These are phyloP conservation scores for Amylostereum chailletii DNA, from an alignment of 1,284 basidiomycete genomes.

Conservation along the genomic window DNA sequence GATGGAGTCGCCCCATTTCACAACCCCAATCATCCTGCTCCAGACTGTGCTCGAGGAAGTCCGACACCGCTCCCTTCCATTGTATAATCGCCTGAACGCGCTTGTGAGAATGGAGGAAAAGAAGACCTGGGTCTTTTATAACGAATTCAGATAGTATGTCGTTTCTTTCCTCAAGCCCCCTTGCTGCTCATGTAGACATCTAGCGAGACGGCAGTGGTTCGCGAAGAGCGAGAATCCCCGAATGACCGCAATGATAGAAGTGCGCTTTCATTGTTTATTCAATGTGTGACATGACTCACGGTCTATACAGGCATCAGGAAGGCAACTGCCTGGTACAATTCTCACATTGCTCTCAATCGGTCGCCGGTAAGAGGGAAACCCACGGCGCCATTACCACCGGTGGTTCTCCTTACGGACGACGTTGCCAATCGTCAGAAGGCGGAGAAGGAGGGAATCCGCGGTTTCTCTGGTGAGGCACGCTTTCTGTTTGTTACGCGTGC, in stretches of 20 bases:
- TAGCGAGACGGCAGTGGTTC: constrained; percentile 72
- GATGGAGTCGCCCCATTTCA: constrained; percentile 69
- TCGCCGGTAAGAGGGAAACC: constrained; percentile 41
- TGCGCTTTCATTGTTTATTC: constrained; percentile 18
- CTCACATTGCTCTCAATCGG: constrained; percentile 54
- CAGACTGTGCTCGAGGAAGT: constrained; percentile 98
- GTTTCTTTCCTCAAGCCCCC: constrained; percentile 1
- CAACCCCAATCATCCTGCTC: constrained; percentile 77
- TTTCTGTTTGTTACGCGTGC: background rate
- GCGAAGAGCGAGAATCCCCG: constrained; percentile 69
- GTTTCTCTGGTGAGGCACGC: constrained; percentile 45
- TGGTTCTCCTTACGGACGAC: constrained; percentile 88
- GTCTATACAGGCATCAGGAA: constrained; percentile 66
- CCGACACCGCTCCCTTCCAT: constrained; percentile 85
- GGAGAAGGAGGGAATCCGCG: constrained; percentile 55
- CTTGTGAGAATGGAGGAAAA: constrained; percentile 79
- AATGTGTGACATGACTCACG: constrained; percentile 1
- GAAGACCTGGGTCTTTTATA: constrained; percentile 82
- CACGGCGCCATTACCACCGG: constrained; percentile 39
- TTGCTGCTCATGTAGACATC: constrained; percentile 7
- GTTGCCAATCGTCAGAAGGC: constrained; percentile 78
- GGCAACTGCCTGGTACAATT: constrained; percentile 78
- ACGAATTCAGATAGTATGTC: constrained; percentile 79
- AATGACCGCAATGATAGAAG: constrained; percentile 93
- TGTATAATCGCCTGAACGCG: constrained; percentile 86